Base-by-base conservation (phyloP, 1,139 yeast species). In the Pichia sp. region DNA sequence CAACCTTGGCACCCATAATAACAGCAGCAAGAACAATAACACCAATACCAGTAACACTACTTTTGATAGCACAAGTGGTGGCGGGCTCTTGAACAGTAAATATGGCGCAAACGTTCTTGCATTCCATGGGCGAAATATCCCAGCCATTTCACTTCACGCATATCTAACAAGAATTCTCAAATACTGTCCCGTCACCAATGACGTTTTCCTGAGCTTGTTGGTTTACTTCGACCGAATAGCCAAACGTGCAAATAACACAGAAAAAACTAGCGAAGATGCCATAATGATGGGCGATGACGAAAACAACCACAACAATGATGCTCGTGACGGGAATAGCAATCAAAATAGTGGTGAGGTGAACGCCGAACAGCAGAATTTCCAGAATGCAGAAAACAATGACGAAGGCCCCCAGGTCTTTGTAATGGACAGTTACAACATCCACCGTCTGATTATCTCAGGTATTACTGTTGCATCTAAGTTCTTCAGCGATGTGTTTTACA, bases 121-220 rank as follows among this genome's bases (percentile, higher is more conserved):
- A 49, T 93, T 93, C 69, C 97, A 90, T 68, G 99, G 99, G 19
- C 83, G 96, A 52, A 95, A 92, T 67, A 85, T 93, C 15, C 99
- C 99, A 1, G 97, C 96, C 11, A 93, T 93, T 54, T 83, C 93
- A 10, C 77, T 95, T 51, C 92, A 90, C 66, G 95, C 96, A 16
- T 93, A 93, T 69, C 77, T 93, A 57, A 81, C 90, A 44, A 82
- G 99, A 65, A 95, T 93, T 34, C 80, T 93, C 67, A 93, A 92
- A 70, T 95, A 93, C 71, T 93, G 99, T 70, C 99, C 99, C 0
- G 95, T 95, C 23, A 92, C 99, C 1, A 93, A 93, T 71, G 99
- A 95, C 68, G 98, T 95, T 36, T 93, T 92, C 70, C 75, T 93
- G 52, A 85, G 96, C 40, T 73, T 95, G 53, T 75, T 93, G 62